These are phyloP conservation scores for Phytopythium delawarense DNA, from an alignment of 352 stramenopile species.

Conservation along the genomic window DNA sequence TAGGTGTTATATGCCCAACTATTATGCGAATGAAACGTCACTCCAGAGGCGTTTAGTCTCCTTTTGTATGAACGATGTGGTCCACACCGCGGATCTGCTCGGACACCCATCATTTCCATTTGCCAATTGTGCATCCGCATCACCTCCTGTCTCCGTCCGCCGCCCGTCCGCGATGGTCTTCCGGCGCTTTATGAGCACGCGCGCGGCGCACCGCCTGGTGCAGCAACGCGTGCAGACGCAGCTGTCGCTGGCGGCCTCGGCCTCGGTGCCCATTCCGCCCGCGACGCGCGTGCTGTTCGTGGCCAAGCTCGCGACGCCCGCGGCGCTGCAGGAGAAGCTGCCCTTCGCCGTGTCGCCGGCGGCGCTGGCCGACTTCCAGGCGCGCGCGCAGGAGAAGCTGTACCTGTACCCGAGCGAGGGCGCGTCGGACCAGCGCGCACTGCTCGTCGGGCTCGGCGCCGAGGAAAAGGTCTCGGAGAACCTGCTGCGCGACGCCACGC, in stretches of 20 bases:
- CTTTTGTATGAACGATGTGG: no score
- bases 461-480: conserved; percentile 58
- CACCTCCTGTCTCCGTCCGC: not conserved
- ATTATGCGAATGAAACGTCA: no score
- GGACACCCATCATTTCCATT: not conserved
- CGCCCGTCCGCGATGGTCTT: conserved; percentile 13
- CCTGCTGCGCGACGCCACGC: conserved; percentile 60
- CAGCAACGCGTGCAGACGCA: conserved; percentile 60
- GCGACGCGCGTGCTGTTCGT: conserved; percentile 63
- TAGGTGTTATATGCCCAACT: no score
- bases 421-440: conserved; percentile 41
- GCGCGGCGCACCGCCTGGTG: conserved; percentile 45
- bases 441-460: conserved; percentile 75
- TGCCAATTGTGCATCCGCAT: not conserved
- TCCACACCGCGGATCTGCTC: no score
- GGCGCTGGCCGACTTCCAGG: conserved; percentile 64
- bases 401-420: conserved; percentile 65
- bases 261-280: no score
- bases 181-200: conserved; percentile 42
- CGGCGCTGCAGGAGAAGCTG: conserved; percentile 33
- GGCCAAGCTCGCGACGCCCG: conserved; percentile 10
- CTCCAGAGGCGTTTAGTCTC: no score
- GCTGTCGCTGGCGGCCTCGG: conserved; percentile 31
- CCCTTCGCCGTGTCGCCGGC: conserved; percentile 62
- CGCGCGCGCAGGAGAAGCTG: conserved; percentile 58